Percentiles rank a stretch among this genome's conserved stretches.
phyloP scores from a whole-genome alignment of 306 rosid genomes.

The Cucumis melo region DNA sequence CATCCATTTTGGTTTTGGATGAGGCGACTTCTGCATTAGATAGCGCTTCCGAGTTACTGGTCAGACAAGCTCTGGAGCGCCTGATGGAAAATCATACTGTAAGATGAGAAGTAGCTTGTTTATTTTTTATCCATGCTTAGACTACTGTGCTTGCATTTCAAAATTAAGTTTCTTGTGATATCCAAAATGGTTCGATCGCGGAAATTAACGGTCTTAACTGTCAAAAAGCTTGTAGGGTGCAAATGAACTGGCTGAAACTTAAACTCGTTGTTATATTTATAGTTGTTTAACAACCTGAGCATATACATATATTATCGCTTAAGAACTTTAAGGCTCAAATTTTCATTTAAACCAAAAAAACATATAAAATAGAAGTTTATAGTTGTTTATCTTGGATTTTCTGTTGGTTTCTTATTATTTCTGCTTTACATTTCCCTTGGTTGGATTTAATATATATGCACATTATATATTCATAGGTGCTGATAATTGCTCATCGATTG shows the following conservation, averaged over 20 bases:
- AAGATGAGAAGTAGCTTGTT: constrained; percentile 5
- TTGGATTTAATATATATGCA: not conserved
- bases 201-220: not conserved
- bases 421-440: not conserved
- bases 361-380: too few relatives aligned
- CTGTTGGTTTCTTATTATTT: not conserved
- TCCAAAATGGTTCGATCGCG: not conserved
- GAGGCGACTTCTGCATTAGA: constrained; percentile 93
- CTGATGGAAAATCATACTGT: constrained; percentile 80
- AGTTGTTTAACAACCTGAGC: too few relatives aligned
- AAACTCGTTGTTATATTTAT: too few relatives aligned
- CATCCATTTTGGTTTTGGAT: constrained; percentile 66
- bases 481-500: constrained; percentile 82
- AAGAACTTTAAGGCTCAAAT: too few relatives aligned
- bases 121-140: not conserved
- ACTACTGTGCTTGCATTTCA: not conserved
- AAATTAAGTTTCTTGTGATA: not conserved
- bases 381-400: too few relatives aligned
- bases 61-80: constrained; percentile 59
- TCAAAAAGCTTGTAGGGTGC: not conserved
- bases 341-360: too few relatives aligned
- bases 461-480: constrained; percentile 30
- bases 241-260: not conserved
- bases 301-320: too few relatives aligned
- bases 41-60: constrained; percentile 61